These are phyloP conservation scores for Claviceps sp. DNA, from an alignment of 2,329 filamentous ascomycete genomes.

Conservation along the genomic window DNA sequence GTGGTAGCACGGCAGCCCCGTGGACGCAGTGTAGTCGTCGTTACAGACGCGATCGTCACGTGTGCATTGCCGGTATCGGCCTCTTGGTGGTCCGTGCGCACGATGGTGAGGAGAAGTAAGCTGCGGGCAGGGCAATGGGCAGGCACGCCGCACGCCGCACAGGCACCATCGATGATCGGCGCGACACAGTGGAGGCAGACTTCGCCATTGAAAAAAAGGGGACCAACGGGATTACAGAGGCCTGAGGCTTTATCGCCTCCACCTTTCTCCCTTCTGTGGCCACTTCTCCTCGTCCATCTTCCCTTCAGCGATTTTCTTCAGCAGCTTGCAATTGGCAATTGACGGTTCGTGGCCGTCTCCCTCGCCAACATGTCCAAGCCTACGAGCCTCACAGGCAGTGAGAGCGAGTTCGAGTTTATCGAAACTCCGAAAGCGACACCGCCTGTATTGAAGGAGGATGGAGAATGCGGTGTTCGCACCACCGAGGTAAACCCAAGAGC, in stretches of 20 bases:
- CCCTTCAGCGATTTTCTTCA: background rate
- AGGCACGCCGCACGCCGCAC: no score
- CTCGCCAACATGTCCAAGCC: conserved; percentile 21
- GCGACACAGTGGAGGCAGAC: no score
- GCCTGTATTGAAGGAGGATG: conserved; percentile 51
- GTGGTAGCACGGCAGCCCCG: no score
- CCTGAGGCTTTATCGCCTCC: background rate
- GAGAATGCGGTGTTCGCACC: conserved; percentile 40
- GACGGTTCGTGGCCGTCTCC: conserved; percentile 10
- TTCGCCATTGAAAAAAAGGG: background rate
- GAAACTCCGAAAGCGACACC: conserved; percentile 24
- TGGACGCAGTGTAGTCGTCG: no score
- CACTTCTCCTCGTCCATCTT: no score
- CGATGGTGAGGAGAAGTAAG: no score
- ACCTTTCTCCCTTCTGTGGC: background rate
- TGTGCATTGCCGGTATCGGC: no score
- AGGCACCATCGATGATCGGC: no score
- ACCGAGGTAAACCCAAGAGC: conserved; percentile 25
- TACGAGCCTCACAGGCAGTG: conserved; percentile 17
- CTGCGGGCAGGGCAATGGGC: no score
- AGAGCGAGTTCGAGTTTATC: conserved; percentile 29
- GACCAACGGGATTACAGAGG: background rate
- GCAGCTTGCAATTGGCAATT: background rate
- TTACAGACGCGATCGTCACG: no score
- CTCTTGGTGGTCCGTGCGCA: no score